A percentile compares a stretch with the other conserved stretches of the same genome.
phyloP scores from a whole-genome alignment of 768 basidiomycete species.

The Amyloporia xantha region DNA sequence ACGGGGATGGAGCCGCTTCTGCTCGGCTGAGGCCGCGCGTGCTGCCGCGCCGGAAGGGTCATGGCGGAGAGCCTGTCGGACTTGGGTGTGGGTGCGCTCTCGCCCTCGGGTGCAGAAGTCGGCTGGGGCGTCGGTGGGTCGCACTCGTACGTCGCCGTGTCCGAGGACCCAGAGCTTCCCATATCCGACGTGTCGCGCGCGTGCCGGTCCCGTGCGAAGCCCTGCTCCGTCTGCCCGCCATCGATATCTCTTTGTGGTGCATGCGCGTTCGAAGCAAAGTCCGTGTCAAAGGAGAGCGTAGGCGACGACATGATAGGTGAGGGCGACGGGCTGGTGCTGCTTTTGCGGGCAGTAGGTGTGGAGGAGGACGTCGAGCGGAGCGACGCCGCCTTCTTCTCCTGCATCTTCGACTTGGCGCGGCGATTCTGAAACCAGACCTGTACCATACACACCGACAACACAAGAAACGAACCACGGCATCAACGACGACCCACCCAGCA shows the following conservation, averaged over 20 bases:
- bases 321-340: constrained; percentile 4
- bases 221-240: no score
- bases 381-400: constrained; percentile 40
- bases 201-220: no score
- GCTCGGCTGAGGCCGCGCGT: no score
- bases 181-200: not conserved
- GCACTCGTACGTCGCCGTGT: not conserved
- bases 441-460: constrained; percentile 36
- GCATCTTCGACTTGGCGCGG: constrained; percentile 78
- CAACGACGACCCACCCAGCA: constrained; percentile 9
- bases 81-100: not conserved
- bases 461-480: constrained; percentile 74
- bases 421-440: constrained; percentile 27
- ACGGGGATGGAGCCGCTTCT: not conserved
- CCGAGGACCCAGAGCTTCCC: not conserved
- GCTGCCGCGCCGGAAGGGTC: not conserved
- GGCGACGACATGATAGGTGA: constrained; percentile 4
- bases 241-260: no score
- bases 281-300: constrained; percentile 1
- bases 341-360: not conserved
- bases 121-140: not conserved
- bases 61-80: not conserved
- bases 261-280: not conserved
- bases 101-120: no score
- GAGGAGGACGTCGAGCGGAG: not conserved